Evolutionary conservation across 139 green algal species (phyloP).

Genomic region (Spirogloea muscicola): DNA sequence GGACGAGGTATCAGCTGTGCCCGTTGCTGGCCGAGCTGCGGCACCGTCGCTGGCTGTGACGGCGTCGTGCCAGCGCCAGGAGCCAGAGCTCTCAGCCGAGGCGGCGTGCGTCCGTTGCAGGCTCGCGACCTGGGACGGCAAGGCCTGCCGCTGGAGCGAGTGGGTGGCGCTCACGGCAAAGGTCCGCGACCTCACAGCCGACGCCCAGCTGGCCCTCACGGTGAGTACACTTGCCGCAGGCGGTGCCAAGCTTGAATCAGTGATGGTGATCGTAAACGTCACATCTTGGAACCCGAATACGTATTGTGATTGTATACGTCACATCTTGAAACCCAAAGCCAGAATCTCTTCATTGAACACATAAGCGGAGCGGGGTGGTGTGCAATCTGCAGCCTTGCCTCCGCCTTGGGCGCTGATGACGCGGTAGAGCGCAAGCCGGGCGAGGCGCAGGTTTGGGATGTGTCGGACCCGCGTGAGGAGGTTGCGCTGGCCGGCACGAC

Average conservation of each 20-base stretch:
- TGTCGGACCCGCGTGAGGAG: constrained; percentile 20
- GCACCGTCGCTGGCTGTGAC: neutral
- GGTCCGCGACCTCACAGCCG: constrained; percentile 76
- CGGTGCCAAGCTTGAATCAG: too few relatives aligned
- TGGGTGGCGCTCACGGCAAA: constrained; percentile 72
- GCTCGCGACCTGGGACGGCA: neutral
- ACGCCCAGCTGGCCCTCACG: constrained; percentile 66
- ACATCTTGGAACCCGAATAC: neutral
- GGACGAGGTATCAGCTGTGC: constrained; percentile 8
- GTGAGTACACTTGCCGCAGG: constrained; percentile 50
- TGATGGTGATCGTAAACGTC: too few relatives aligned
- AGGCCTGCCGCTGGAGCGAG: constrained; percentile 62
- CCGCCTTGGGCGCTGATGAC: neutral
- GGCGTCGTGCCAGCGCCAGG: neutral
- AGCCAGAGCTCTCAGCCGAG: neutral
- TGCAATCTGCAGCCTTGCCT: neutral
- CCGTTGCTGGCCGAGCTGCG: neutral
- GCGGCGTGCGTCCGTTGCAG: neutral
- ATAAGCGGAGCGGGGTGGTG: neutral
- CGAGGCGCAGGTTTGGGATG: constrained; percentile 22
- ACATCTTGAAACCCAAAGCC: too few relatives aligned
- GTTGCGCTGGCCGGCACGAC: constrained; percentile 20
- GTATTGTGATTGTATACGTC: too few relatives aligned
- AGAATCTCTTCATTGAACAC: neutral
- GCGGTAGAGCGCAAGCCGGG: neutral